Conservation (phyloP, 2,329 filamentous ascomycete species). For the Colletotrichum coccodes region DNA sequence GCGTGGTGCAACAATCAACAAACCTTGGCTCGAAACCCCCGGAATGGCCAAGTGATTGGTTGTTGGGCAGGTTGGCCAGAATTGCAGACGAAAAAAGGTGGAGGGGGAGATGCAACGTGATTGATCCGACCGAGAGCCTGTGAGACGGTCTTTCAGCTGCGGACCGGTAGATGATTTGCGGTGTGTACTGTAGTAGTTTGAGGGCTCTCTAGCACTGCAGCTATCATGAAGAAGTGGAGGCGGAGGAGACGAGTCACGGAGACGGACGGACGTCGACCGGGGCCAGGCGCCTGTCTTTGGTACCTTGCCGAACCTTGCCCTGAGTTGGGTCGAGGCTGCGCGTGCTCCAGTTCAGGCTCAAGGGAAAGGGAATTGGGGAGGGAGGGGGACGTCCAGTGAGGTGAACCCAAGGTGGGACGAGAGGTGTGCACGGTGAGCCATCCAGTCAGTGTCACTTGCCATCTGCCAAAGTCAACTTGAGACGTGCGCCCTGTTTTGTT, state of each 20-base stretch:
- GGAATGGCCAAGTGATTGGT: background rate
- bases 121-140: background rate
- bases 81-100: background rate
- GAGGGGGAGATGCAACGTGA: background rate
- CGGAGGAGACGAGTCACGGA: background rate
- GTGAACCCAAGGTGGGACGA: conserved; percentile 15
- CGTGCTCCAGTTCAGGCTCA: background rate
- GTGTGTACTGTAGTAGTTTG: background rate
- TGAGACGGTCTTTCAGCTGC: background rate
- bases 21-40: background rate
- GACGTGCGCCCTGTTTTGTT: background rate
- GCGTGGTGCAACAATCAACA: background rate
- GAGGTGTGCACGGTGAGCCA: conserved; percentile 9
- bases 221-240: background rate
- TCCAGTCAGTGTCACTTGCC: conserved; percentile 7
- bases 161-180: background rate
- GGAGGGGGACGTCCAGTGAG: background rate
- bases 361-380: background rate
- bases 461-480: background rate
- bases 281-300: background rate
- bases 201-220: background rate
- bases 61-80: background rate
- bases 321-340: conserved; percentile 1
- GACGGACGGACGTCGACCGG: background rate
- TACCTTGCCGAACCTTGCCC: conserved; percentile 10